Evolutionary conservation across 2,329 filamentous ascomycete genomes (phyloP).

Genomic region (Stromatinia cepivora): DNA sequence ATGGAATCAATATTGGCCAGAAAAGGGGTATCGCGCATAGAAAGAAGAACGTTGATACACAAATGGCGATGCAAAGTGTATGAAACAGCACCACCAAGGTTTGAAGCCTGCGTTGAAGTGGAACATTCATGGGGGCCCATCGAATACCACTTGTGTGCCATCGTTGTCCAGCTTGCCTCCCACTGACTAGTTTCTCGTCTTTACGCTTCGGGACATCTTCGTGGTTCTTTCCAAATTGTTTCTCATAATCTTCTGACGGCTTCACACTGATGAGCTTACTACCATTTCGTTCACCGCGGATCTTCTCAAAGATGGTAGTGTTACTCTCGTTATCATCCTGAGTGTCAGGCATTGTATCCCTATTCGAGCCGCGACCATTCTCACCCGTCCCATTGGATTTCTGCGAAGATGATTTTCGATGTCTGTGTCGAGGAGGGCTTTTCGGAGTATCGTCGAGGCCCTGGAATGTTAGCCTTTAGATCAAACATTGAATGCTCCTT

Average conservation of each 20-base stretch:
- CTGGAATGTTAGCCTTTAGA: conserved; percentile 28
- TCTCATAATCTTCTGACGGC: conserved; percentile 30
- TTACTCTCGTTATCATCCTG: conserved; percentile 22
- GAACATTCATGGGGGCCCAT: conserved; percentile 79
- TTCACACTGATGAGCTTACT: conserved; percentile 36
- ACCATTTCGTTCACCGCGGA: conserved; percentile 29
- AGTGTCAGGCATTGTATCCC: conserved; percentile 11
- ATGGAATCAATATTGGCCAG: conserved; percentile 77
- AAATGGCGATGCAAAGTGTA: conserved; percentile 67
- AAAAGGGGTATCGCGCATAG: conserved; percentile 87
- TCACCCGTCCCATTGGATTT: conserved; percentile 31
- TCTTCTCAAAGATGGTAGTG: conserved; percentile 33
- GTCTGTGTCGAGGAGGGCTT: conserved; percentile 34
- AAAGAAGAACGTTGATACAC: conserved; percentile 82
- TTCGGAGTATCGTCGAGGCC: conserved; percentile 38
- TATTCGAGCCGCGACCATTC: conserved; percentile 15
- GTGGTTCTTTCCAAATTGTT: conserved; percentile 24
- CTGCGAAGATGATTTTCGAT: conserved; percentile 34
- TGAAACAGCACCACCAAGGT: conserved; percentile 77
- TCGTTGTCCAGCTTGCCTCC: conserved; percentile 40
- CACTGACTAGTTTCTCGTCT: conserved; percentile 35
- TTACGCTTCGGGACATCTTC: conserved; percentile 29
- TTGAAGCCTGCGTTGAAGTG: conserved; percentile 69
- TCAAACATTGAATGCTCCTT: not conserved
- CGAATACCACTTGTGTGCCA: conserved; percentile 58